Evolutionary conservation across 2,329 filamentous ascomycete genomes (phyloP).

Genomic region (Penicillium crustosum): DNA sequence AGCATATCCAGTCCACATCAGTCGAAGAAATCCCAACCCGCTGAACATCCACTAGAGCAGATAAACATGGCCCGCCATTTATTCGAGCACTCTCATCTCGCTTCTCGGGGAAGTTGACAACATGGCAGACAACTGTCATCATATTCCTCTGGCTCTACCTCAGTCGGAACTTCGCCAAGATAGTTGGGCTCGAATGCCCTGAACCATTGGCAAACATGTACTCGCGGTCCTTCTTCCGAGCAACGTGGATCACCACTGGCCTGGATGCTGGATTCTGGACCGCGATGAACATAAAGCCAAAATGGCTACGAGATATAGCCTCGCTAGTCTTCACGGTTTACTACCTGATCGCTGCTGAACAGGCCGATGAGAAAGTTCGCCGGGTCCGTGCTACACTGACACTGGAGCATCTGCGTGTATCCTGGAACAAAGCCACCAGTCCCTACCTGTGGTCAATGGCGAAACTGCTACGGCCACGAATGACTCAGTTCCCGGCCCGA

Average conservation of each 20-base stretch:
- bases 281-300: slow-evolving; percentile 83
- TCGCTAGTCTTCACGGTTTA: slow-evolving; percentile 84
- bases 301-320: slow-evolving; percentile 77
- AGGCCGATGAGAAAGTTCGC: slow-evolving; percentile 93
- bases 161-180: slow-evolving; percentile 87
- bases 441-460: slow-evolving; percentile 78
- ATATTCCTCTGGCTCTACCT: slow-evolving; percentile 91
- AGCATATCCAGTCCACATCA: slow-evolving; percentile 15
- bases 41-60: slow-evolving; percentile 57
- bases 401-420: slow-evolving; percentile 84
- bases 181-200: slow-evolving; percentile 85
- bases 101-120: slow-evolving; percentile 69
- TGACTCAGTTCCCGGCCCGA: slow-evolving; percentile 78
- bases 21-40: neutral
- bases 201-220: slow-evolving; percentile 95
- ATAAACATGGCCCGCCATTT: slow-evolving; percentile 82
- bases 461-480: slow-evolving; percentile 70
- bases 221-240: slow-evolving; percentile 85
- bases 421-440: slow-evolving; percentile 92
- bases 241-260: slow-evolving; percentile 94
- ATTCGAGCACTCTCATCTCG: slow-evolving; percentile 69
- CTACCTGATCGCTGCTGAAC: slow-evolving; percentile 88
- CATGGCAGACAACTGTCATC: slow-evolving; percentile 85
- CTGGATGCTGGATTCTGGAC: slow-evolving; percentile 98
- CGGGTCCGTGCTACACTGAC: slow-evolving; percentile 85